Conservation (phyloP, 2,329 filamentous ascomycete genomes). For the Exserohilum turcica region DNA sequence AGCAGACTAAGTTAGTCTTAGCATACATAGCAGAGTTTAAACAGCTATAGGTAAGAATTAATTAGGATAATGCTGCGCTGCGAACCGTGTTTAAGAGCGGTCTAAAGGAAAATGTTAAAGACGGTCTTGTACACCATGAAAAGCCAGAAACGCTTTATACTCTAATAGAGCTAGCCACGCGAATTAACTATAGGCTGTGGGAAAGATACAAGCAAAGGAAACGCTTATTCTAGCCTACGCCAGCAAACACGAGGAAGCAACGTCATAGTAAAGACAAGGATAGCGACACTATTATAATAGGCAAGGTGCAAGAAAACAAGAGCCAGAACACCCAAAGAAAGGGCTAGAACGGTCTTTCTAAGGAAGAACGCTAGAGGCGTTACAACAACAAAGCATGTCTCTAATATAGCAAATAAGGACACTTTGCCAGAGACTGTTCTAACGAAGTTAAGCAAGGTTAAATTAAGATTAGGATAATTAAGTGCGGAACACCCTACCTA, state of each 20-base stretch:
- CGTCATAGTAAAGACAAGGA: not conserved
- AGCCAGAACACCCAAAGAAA: not conserved
- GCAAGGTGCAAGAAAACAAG: not conserved
- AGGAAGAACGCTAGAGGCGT: not conserved
- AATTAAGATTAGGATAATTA: not conserved
- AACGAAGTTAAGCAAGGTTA: not conserved
- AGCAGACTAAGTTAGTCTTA: not conserved
- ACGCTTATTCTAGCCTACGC: not conserved
- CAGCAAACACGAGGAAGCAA: not conserved
- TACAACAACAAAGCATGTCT: not conserved
- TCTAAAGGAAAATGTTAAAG: slow-evolving; percentile 2
- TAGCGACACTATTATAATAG: not conserved
- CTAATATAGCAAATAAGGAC: not conserved
- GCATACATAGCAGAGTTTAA: not conserved
- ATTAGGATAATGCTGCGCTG: not conserved
- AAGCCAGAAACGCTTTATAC: not conserved
- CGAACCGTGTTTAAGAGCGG: not conserved
- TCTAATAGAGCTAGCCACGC: not conserved
- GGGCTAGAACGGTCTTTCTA: not conserved
- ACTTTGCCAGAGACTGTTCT: not conserved
- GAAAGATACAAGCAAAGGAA: not conserved
- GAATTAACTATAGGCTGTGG: not conserved
- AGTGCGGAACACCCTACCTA: not conserved
- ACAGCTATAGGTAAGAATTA: not conserved
- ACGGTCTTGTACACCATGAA: not conserved